Conservation (phyloP, 257 asterid species). For the Solanum okadae region DNA sequence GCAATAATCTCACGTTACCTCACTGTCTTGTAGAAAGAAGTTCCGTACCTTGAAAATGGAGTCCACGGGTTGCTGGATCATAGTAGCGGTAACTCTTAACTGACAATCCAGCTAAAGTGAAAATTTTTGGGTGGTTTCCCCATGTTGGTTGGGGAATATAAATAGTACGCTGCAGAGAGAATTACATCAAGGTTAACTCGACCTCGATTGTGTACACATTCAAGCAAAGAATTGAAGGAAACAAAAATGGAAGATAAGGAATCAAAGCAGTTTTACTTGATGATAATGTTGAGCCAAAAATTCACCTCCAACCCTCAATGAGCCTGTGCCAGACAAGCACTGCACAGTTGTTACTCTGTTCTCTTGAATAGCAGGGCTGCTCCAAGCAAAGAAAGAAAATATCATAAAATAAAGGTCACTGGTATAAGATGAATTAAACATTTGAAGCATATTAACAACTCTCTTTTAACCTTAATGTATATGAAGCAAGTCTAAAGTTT, state of each 20-base stretch:
- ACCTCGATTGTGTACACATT: not conserved
- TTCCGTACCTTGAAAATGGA: conserved; percentile 66
- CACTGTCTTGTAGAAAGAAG: not conserved
- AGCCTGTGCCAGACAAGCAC: conserved; percentile 98
- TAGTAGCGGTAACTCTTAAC: conserved; percentile 84
- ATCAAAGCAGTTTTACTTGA: conserved; percentile 33
- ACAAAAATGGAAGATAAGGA: not conserved
- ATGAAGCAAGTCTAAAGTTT: not conserved
- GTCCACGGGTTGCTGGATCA: conserved; percentile 93
- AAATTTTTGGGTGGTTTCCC: conserved; percentile 94
- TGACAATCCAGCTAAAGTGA: conserved; percentile 80
- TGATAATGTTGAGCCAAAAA: conserved; percentile 82
- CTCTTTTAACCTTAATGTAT: not conserved
- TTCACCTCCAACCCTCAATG: conserved; percentile 95
- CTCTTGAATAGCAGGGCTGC: conserved; percentile 85
- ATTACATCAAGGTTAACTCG: not conserved
- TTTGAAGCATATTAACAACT: not conserved
- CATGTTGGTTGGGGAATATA: conserved; percentile 91
- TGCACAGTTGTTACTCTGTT: conserved; percentile 93
- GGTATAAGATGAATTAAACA: not conserved
- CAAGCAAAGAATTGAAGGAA: not conserved
- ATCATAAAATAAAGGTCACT: not conserved
- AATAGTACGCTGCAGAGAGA: conserved; percentile 57
- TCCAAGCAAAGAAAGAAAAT: conserved; percentile 14
- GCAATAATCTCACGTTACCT: not conserved